Percentiles rank a stretch among this genome's conserved stretches.
Conservation (phyloP, 148 eudicot species). For the Limonium bicolor region DNA sequence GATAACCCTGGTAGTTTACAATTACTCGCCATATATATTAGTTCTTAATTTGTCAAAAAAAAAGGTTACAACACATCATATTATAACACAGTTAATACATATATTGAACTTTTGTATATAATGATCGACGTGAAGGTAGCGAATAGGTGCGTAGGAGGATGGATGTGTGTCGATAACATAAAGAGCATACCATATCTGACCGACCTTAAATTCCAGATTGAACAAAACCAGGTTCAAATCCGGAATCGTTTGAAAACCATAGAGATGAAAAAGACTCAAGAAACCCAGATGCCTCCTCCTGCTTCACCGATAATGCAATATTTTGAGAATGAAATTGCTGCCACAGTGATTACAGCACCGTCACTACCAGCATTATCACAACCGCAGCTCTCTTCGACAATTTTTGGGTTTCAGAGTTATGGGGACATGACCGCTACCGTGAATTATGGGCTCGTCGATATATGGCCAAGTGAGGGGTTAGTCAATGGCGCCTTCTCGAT, state of each 20-base stretch:
- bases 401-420: too few species aligned
- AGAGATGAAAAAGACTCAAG: too few species aligned
- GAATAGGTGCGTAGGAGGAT: constrained; percentile 37
- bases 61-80: background rate
- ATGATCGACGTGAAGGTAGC: constrained; percentile 9
- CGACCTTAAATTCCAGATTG: constrained; percentile 40
- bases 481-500: too few species aligned
- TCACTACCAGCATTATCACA: too few species aligned
- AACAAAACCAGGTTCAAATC: constrained; percentile 35
- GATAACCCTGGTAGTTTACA: constrained; percentile 9
- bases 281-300: too few species aligned
- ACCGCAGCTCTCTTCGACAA: too few species aligned
- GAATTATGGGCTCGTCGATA: too few species aligned
- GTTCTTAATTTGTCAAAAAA: background rate
- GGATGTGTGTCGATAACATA: constrained; percentile 18
- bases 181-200: constrained; percentile 29
- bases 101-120: background rate
- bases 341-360: too few species aligned
- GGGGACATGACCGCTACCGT: too few species aligned
- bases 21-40: background rate
- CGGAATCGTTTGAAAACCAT: constrained; percentile 17
- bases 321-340: too few species aligned
- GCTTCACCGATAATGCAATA: too few species aligned
- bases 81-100: background rate
- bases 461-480: too few species aligned